Evolutionary conservation across 305 asterid species (phyloP), one percentile per base, ranked within the genome.

Genomic region (Withania somnifera): DNA sequence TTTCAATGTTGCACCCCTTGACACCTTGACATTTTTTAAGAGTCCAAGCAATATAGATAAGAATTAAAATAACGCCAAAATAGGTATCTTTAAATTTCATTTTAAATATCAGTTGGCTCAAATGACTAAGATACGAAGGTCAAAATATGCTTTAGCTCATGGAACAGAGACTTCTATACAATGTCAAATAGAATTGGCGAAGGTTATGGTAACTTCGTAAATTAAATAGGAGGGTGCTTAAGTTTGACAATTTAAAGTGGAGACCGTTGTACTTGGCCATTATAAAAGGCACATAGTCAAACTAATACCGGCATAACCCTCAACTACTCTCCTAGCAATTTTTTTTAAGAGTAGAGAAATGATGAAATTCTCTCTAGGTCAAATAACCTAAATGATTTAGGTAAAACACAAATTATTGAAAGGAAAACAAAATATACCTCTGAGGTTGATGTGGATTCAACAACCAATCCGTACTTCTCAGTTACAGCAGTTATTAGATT

Each of bases 371-470:
- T 9, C 60, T 26, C 42, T 71, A 73, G 0, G 79, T 47, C 7
- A 47, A 47, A 15, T 24, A 0, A 24, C 15, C 60, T 26, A 15
- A 47, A 73, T 73, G 60, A 73, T 26, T 26, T 73, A 73, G 0
- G 42, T 47, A 14, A 51, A 69, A 42, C 54, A 71, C 22, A 3
- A 0, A 22, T 42, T 71, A 57, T 45, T 45, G 50, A 60, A 17
- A 17, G 26, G 17, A 80, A 11, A 50, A 26, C 7, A 34, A 80
- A 56, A 56, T 53, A 50, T 90, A 94, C 99, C 94, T 94, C 98
- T 22, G 98, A 91, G 77, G 97, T 89, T 56, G 97, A 87, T 60
- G 93, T 32, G 61, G 91, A 83, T 82, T 92, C 95, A 58, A 91
- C 77, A 28, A 83, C 86, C 87, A 83, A 87, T 81, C 83, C 82